These are phyloP conservation scores for Rhytidiadelphus loreus DNA, from an alignment of 225 moss, liverwort and hornwort species.

Conservation along the genomic window DNA sequence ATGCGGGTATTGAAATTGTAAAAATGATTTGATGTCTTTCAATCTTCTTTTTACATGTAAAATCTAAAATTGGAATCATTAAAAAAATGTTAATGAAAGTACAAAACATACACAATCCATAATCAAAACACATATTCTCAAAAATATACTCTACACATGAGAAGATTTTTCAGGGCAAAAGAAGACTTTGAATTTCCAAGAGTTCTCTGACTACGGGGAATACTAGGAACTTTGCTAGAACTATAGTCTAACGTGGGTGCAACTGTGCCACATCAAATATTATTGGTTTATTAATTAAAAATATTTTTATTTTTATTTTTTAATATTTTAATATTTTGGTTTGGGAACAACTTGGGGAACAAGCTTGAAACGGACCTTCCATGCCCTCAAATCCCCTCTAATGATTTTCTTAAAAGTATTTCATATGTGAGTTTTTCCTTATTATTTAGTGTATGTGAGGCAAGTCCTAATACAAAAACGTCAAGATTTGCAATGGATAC, in stretches of 20 bases:
- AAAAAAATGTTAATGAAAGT: background rate
- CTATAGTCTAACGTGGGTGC: too few relatives aligned
- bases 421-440: fast-evolving
- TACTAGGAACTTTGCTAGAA: too few relatives aligned
- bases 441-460: background rate
- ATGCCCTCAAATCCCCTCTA: too few relatives aligned
- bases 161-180: too few relatives aligned
- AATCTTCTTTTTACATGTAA: background rate
- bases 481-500: background rate
- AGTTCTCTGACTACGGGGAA: too few relatives aligned
- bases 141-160: background rate
- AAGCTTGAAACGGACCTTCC: too few relatives aligned
- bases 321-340: too few relatives aligned
- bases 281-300: too few relatives aligned
- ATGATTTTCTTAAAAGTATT: background rate
- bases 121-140: background rate
- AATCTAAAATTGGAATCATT: background rate
- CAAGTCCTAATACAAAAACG: background rate
- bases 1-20: background rate
- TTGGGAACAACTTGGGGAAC: too few relatives aligned
- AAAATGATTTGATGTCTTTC: background rate
- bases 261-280: too few relatives aligned
- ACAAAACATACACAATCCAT: fast-evolving
- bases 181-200: too few relatives aligned
- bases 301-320: too few relatives aligned